Base-by-base conservation (phyloP, 1,139 yeast genomes). In the Suhomyces yuchorum region DNA sequence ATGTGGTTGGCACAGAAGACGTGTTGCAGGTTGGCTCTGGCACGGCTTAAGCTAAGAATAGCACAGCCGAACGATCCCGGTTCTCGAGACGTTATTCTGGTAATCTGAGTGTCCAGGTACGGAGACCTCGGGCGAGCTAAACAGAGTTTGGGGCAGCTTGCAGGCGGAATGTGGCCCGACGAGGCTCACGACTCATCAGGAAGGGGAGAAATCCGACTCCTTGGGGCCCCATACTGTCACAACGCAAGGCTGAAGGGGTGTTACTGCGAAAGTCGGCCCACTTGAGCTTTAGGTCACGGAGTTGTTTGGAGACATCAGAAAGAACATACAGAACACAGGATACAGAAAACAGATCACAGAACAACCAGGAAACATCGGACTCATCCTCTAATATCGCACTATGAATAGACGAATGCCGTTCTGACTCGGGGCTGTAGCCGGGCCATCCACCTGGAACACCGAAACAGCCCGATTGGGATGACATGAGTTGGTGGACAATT, bases 1-100 rank as follows among this genome's bases (percentile, higher is more conserved):
- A 40, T 34, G 48, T 52, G 9, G 43, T 40, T 32, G 46, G 42
- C 2, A 37, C 22, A 12, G 46, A 37, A 15, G 46, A 35, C n/a
- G 46, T 43, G n/a, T 15, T 14, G 30, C 32, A n/a, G 32, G 9
- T 14, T 5, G 11, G n/a, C 19, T 32, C 14, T n/a, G 15, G 32
- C 32, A n/a, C 15, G 32, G 15, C 15, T n/a, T 28, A 28, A 12
- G 32, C 32, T 28, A 28, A n/a, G 32, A n/a, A 30, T 30, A 15
- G 34, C 18, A 15, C 9, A 30, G 34, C 34, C 34, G 34, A 30
- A 30, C 15, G 32, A n/a, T 28, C 34, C 34, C 34, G 34, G 34
- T 14, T 30, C 18, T 30, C 34, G 34, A 14, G 34, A 15, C 17
- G 33, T 15, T 15, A 30, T 4, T 14, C 14, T 30, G 14, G 18